Conservation (phyloP, 768 basidiomycete genomes). For the Auricularia auricula-judae region DNA sequence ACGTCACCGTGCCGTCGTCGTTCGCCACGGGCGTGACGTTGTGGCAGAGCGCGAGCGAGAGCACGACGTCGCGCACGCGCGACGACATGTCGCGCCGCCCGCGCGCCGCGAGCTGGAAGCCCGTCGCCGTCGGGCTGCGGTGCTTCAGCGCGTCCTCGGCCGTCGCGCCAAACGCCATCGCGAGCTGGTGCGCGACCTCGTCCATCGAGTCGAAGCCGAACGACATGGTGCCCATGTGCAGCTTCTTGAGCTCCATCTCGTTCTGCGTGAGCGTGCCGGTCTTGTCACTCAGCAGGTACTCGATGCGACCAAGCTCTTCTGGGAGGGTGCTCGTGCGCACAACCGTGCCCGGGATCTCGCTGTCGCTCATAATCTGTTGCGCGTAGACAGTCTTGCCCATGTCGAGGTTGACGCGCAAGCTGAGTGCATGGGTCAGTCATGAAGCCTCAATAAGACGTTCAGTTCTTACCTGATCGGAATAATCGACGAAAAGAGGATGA, state of each 20-base stretch:
- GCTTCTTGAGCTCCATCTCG: conserved; percentile 99
- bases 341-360: conserved; percentile 88
- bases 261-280: conserved; percentile 97
- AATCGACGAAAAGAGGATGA: conserved; percentile 97
- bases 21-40: conserved; percentile 95
- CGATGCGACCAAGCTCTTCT: conserved; percentile 90
- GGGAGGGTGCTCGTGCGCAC: conserved; percentile 96
- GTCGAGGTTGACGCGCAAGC: conserved; percentile 96
- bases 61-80: conserved; percentile 81
- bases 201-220: conserved; percentile 99
- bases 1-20: conserved; percentile 90
- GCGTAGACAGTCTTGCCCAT: conserved; percentile 99
- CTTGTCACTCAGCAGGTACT: conserved; percentile 94
- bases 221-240: conserved; percentile 98
- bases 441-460: background rate
- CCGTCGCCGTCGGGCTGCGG: conserved; percentile 38
- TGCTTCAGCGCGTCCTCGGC: conserved; percentile 26
- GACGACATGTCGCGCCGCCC: conserved; percentile 93
- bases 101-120: conserved; percentile 70
- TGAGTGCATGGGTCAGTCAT: conserved; percentile 20
- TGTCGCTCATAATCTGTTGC: conserved; percentile 86
- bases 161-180: conserved; percentile 65
- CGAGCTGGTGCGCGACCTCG: conserved; percentile 89
- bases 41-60: conserved; percentile 91
- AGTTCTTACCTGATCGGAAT: conserved; percentile 86